Conservation (phyloP, 495 filamentous ascomycete genomes). For the Aspergillus cristatus region DNA sequence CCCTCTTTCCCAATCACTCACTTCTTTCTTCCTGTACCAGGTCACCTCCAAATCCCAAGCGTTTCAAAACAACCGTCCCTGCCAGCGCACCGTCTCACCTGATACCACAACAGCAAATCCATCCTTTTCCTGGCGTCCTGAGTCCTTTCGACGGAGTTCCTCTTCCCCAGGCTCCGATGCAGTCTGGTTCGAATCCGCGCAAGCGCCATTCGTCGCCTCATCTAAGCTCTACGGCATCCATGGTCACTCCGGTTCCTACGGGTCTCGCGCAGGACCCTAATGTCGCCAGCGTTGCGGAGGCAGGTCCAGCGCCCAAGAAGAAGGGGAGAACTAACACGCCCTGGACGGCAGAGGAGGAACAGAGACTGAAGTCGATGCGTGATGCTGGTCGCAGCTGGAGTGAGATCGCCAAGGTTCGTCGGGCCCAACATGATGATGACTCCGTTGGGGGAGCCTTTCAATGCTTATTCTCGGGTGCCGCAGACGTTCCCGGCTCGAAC, state of each 20-base stretch:
- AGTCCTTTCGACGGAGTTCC: constrained; percentile 30
- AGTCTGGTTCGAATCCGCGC: constrained; percentile 25
- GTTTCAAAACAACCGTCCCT: constrained; percentile 33
- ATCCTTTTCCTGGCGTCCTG: constrained; percentile 31
- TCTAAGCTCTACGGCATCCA: constrained; percentile 25
- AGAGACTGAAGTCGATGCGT: constrained; percentile 83
- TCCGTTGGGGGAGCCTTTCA: constrained; percentile 1
- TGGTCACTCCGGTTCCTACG: constrained; percentile 20
- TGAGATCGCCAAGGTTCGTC: constrained; percentile 84
- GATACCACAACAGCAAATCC: constrained; percentile 35
- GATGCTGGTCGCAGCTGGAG: constrained; percentile 92
- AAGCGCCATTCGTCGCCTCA: constrained; percentile 39
- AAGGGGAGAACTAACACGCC: constrained; percentile 95
- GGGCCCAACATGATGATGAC: too few relatives aligned
- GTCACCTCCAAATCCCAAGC: constrained; percentile 36
- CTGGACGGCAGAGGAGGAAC: constrained; percentile 93
- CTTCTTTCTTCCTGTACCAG: constrained; percentile 13
- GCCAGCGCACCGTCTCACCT: constrained; percentile 31
- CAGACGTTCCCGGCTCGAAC: constrained; percentile 88
- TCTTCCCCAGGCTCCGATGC: constrained; percentile 27
- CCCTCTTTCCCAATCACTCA: too few relatives aligned
- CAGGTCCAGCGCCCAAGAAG: constrained; percentile 58
- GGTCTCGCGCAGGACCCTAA: constrained; percentile 24
- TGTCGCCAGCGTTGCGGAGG: constrained; percentile 20
- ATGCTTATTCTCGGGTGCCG: constrained; percentile 12